Evolutionary conservation across 164 flowering plant genomes (phyloP).

Genomic region (Nelumbo lutea): DNA sequence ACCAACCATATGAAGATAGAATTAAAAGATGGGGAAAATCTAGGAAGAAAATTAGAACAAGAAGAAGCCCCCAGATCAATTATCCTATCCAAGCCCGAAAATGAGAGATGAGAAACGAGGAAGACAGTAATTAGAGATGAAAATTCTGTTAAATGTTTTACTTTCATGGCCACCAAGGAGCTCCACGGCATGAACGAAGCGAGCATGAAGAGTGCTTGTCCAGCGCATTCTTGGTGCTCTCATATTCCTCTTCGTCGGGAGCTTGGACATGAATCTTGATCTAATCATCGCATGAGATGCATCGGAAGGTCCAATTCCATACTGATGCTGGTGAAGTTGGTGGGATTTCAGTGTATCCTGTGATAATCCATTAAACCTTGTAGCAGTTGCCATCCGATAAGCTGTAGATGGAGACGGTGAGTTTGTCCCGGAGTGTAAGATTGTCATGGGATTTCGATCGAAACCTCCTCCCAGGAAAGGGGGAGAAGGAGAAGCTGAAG

Average conservation of each 20-base stretch:
- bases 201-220: conserved; percentile 66
- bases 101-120: not conserved
- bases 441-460: conserved; percentile 25
- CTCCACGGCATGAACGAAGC: conserved; percentile 72
- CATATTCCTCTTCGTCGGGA: conserved; percentile 53
- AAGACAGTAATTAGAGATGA: not conserved
- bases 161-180: conserved; percentile 85
- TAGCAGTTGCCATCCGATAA: conserved; percentile 23
- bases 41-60: not conserved
- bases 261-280: conserved; percentile 47
- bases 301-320: conserved; percentile 27
- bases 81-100: not conserved
- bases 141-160: conserved; percentile 11
- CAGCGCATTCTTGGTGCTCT: conserved; percentile 77
- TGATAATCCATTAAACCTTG: conserved; percentile 35
- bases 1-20: conserved; percentile 1
- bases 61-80: too few species aligned
- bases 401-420: conserved; percentile 12
- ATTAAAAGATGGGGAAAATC: not conserved
- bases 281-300: conserved; percentile 35
- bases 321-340: conserved; percentile 26
- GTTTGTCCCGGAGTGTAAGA: conserved; percentile 24
- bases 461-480: conserved; percentile 21
- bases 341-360: conserved; percentile 29
- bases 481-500: conserved; percentile 10